Evolutionary conservation across 345 rosid species (phyloP).

Genomic region (Psidium guajava): DNA sequence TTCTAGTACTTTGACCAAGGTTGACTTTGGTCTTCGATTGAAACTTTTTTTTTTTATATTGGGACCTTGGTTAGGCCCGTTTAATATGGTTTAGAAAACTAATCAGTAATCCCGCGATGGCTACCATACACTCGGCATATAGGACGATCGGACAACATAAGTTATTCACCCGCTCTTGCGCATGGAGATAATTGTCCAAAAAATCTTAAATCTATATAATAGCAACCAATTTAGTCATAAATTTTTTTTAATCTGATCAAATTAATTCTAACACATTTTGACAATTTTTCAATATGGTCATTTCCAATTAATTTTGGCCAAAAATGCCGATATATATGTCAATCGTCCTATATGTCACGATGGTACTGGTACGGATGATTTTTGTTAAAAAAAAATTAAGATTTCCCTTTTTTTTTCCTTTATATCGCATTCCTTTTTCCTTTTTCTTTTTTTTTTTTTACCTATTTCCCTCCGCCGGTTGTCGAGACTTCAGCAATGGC

Average conservation of each 20-base stretch:
- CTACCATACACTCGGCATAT: neutral
- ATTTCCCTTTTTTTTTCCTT: rapidly evolving
- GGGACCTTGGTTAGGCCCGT: neutral
- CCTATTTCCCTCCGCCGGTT: rapidly evolving
- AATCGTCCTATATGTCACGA: rapidly evolving
- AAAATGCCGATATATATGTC: rapidly evolving
- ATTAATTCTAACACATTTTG: neutral
- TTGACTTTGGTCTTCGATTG: neutral
- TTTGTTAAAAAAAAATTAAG: neutral
- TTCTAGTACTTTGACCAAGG: neutral
- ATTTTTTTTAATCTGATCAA: neutral
- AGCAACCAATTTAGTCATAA: neutral
- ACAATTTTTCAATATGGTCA: neutral
- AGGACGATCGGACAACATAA: neutral
- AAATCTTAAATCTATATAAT: neutral
- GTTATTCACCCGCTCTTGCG: neutral
- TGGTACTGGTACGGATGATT: rapidly evolving
- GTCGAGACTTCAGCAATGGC: neutral
- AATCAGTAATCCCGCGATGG: neutral
- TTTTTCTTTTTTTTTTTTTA: neutral
- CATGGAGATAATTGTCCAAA: neutral
- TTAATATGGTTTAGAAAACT: neutral
- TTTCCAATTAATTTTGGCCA: neutral
- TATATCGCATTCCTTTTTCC: neutral
- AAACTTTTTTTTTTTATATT: neutral